Base-by-base conservation (phyloP, 163 green algal species). In the Prototheca stagnorum region DNA sequence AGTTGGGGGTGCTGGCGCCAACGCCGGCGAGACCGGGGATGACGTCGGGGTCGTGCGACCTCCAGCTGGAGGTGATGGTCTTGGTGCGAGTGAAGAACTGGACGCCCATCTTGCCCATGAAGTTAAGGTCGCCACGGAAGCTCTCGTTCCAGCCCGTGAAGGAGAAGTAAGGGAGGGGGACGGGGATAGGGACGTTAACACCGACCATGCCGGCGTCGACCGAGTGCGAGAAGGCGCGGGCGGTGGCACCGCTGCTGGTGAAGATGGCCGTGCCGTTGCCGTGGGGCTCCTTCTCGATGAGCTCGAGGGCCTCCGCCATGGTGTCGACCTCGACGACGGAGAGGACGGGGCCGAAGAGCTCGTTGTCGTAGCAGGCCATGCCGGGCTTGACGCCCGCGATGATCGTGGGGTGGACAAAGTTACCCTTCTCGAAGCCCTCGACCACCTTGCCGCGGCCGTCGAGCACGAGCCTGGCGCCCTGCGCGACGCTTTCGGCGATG, bases 331-430 rank as follows among this genome's bases (percentile, higher is more conserved):
- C 71, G 31, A 94, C 45, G 61, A 80, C 88, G 16, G 73, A 69
- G 35, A 96, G 70, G 44, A 95, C 89, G 8, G 89, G 89, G 1
- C 84, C 89, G 54, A 98, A 98, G 34, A 98, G 87, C 68, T 98
- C 89, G 54, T 95, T 65, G 40, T 72, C 60, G 70, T 96, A 95
- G 62, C 72, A 88, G 21, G 88, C 72, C 82, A 94, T 95, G 60
- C 73, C 20, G 0, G 80, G 54, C 26, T 64, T 80, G 7, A 94
- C 85, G 5, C 67, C 68, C 15, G 64, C 67, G 24, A 98, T 60
- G 19, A 98, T 54, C 1, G 89, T 96, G 4, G 89, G 89, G 0
- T 81, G 87, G 35, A 98, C 46, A 57, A 89, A 98, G 64, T 98
- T 97, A 55, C 89, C 89, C 7, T 72, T 35, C 0, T 67, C 24